A percentile compares a stretch with the other conserved stretches of the same genome.
Evolutionary conservation across 75 land plant genomes (phyloP).

Genomic region (Cryptomeria japonica): DNA sequence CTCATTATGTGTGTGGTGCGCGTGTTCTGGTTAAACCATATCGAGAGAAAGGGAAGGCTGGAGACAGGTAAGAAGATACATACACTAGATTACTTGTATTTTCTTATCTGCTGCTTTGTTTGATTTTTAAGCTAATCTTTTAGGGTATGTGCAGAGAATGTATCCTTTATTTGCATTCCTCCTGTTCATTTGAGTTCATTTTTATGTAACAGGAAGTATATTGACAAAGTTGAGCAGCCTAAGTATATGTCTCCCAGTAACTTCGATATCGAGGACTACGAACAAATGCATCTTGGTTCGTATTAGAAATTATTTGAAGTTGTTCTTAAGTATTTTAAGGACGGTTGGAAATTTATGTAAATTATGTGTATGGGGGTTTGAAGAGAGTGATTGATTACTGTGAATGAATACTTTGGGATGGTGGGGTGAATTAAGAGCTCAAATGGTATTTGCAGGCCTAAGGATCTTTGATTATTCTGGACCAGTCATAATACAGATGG

Average conservation of each 20-base stretch:
- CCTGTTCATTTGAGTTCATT: neutral
- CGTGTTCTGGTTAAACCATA: conserved; percentile 98
- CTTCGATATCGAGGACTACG: neutral
- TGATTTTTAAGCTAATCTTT: neutral
- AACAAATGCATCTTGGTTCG: conserved; percentile 6
- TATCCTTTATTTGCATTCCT: neutral
- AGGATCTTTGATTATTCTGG: conserved; percentile 3
- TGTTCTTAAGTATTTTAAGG: neutral
- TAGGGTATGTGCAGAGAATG: neutral
- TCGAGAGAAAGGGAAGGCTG: conserved; percentile 69
- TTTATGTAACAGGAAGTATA: neutral
- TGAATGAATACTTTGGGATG: neutral
- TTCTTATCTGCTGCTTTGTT: neutral
- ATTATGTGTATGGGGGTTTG: neutral
- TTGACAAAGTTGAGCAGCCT: neutral
- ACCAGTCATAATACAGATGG: neutral
- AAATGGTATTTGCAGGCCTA: neutral
- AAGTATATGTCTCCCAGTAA: neutral
- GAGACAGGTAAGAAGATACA: conserved; percentile 53
- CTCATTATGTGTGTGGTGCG: conserved; percentile 91
- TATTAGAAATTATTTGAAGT: neutral
- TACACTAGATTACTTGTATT: too few species aligned
- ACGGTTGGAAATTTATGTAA: neutral
- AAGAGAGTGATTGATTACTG: neutral
- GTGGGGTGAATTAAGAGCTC: neutral